Conservation (phyloP, 768 basidiomycete genomes). For the Sutorius australiensis region DNA sequence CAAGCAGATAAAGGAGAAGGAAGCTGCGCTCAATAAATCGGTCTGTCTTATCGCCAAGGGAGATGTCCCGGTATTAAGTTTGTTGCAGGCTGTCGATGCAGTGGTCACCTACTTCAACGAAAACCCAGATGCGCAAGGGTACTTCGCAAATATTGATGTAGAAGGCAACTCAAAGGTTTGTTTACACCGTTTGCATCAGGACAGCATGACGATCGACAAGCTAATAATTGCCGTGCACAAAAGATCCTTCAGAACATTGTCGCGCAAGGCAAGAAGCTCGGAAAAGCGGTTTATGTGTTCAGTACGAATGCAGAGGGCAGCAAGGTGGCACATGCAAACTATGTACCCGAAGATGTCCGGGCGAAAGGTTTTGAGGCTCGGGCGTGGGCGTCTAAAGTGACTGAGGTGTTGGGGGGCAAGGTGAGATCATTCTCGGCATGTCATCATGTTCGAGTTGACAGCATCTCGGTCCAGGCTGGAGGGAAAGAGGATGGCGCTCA, state of each 20-base stretch:
- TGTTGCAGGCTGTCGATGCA: constrained; percentile 60
- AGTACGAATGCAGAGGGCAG: constrained; percentile 63
- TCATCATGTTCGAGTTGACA: constrained; percentile 4
- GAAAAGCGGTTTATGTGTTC: constrained; percentile 86
- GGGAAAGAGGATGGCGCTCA: constrained; percentile 92
- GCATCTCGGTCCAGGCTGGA: constrained; percentile 59
- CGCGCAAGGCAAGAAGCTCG: constrained; percentile 72
- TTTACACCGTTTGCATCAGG: background rate
- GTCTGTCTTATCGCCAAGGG: constrained; percentile 38
- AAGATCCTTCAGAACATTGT: constrained; percentile 71
- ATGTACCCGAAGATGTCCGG: constrained; percentile 61
- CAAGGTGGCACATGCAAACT: constrained; percentile 88
- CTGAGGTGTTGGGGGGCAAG: constrained; percentile 86
- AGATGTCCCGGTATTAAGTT: background rate
- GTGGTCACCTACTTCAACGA: constrained; percentile 74
- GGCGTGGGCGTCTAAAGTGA: constrained; percentile 79
- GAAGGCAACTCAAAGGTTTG: constrained; percentile 83
- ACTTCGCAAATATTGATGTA: constrained; percentile 67
- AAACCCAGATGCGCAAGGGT: constrained; percentile 65
- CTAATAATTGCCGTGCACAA: background rate
- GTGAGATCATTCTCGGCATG: constrained; percentile 38
- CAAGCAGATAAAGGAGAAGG: constrained; percentile 80
- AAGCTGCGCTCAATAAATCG: constrained; percentile 70
- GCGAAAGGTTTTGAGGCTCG: constrained; percentile 75
- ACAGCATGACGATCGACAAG: background rate